phyloP scores from a whole-genome alignment of 2,329 filamentous ascomycete species.

The Trichoderma koningii region DNA sequence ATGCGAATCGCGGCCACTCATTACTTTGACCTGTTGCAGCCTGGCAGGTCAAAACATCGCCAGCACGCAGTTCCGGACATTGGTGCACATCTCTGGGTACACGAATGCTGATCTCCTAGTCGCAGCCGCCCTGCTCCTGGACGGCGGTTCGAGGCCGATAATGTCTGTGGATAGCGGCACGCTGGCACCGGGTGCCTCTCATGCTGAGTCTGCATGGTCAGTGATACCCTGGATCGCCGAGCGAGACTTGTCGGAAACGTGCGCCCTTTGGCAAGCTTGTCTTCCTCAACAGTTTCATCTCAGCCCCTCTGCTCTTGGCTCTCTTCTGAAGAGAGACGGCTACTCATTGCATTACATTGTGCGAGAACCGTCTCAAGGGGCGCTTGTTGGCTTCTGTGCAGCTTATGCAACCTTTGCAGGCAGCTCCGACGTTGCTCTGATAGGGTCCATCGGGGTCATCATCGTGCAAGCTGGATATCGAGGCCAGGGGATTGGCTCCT shows the following conservation, averaged over 20 bases:
- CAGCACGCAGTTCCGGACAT: slow-evolving; percentile 51
- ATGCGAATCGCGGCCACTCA: slow-evolving; percentile 52
- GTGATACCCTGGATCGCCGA: slow-evolving; percentile 45
- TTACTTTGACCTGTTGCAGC: slow-evolving; percentile 56
- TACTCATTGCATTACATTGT: slow-evolving; percentile 61
- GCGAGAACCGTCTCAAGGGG: slow-evolving; percentile 45
- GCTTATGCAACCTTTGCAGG: slow-evolving; percentile 62
- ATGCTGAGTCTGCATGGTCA: slow-evolving; percentile 42
- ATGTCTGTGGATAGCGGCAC: slow-evolving; percentile 27
- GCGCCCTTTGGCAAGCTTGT: slow-evolving; percentile 53
- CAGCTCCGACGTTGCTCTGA: slow-evolving; percentile 49
- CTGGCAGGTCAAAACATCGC: slow-evolving; percentile 44
- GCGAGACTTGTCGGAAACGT: slow-evolving; percentile 45
- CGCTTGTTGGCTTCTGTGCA: slow-evolving; percentile 59
- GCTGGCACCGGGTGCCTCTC: background rate
- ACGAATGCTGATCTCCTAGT: slow-evolving; percentile 49
- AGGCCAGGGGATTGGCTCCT: slow-evolving; percentile 54
- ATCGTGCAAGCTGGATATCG: slow-evolving; percentile 54
- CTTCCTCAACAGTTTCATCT: slow-evolving; percentile 49
- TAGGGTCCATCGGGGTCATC: slow-evolving; percentile 58
- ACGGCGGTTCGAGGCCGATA: slow-evolving; percentile 35
- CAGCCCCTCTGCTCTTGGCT: slow-evolving; percentile 44
- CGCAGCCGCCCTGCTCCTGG: slow-evolving; percentile 56
- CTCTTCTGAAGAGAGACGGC: slow-evolving; percentile 55
- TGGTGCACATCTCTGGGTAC: slow-evolving; percentile 54